phyloP scores from a whole-genome alignment of 2,329 filamentous ascomycete genomes.

The Fusarium neocosmosporiellum region DNA sequence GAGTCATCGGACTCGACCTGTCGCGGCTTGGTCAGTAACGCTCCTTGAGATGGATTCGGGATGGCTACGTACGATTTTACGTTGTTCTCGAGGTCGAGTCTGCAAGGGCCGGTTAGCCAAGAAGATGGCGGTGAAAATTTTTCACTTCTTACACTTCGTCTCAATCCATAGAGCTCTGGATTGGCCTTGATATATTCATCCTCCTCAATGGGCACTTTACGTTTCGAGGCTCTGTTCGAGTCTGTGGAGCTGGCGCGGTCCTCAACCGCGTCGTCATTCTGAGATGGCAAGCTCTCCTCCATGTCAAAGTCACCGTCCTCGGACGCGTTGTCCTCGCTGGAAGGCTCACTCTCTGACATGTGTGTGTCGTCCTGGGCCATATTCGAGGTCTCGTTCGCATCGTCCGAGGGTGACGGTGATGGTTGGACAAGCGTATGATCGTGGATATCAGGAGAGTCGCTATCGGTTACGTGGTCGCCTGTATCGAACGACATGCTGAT shows the following conservation, averaged over 20 bases:
- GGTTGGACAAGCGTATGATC: constrained; percentile 64
- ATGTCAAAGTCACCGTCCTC: constrained; percentile 83
- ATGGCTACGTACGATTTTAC: constrained; percentile 63
- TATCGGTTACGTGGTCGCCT: constrained; percentile 62
- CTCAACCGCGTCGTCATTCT: constrained; percentile 60
- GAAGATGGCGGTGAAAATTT: constrained; percentile 29
- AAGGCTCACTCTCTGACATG: constrained; percentile 59
- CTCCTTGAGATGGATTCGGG: neutral
- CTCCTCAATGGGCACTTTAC: constrained; percentile 75
- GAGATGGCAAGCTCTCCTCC: constrained; percentile 65
- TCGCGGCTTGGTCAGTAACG: constrained; percentile 21
- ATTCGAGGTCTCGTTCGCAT: constrained; percentile 55
- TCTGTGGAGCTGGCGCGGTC: constrained; percentile 77
- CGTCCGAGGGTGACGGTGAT: constrained; percentile 57
- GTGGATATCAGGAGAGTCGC: constrained; percentile 79
- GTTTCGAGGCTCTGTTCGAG: constrained; percentile 77
- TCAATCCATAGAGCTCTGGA: constrained; percentile 92
- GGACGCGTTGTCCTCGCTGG: constrained; percentile 66
- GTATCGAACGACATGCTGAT: constrained; percentile 53
- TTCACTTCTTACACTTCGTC: constrained; percentile 81
- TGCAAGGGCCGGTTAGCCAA: constrained; percentile 51
- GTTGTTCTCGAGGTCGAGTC: constrained; percentile 68
- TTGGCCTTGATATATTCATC: constrained; percentile 90
- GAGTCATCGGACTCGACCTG: constrained; percentile 71
- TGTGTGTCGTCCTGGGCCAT: constrained; percentile 53